A percentile compares a stretch with the other conserved stretches of the same genome.
Conservation (phyloP, 441 rosid genomes). For the Jatropha multifida region DNA sequence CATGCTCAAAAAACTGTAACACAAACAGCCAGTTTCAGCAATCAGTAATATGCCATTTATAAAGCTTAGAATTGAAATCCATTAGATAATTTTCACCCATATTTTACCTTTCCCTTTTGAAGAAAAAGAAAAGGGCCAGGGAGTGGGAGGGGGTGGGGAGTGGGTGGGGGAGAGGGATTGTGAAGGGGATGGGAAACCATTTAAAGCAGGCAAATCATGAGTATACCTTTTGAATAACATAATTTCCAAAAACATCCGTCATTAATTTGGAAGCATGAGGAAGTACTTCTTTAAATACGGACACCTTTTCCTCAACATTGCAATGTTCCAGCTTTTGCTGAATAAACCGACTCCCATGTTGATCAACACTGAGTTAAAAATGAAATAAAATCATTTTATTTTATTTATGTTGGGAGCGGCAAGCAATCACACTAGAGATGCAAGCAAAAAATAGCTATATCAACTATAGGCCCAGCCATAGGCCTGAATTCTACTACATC, state of each 20-base stretch:
- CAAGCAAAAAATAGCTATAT: conserved; percentile 31
- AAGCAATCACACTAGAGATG: conserved; percentile 19
- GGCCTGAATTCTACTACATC: conserved; percentile 75
- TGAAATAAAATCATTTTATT: conserved; percentile 1
- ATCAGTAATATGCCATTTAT: background rate
- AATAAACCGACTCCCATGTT: conserved; percentile 79
- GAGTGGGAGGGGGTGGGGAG: background rate
- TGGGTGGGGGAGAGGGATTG: background rate
- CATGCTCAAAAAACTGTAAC: conserved; percentile 68
- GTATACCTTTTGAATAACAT: conserved; percentile 72
- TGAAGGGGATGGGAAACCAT: background rate
- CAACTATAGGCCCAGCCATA: conserved; percentile 65
- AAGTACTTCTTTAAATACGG: conserved; percentile 65
- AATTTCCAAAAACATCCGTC: conserved; percentile 83
- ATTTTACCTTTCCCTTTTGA: background rate
- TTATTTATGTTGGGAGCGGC: background rate
- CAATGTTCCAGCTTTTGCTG: conserved; percentile 74
- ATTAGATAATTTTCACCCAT: background rate
- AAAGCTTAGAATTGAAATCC: background rate
- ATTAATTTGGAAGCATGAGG: conserved; percentile 62
- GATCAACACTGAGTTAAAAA: conserved; percentile 58
- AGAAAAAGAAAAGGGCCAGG: background rate
- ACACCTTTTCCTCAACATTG: conserved; percentile 52
- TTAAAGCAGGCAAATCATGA: conserved; percentile 4
- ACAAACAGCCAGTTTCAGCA: background rate